These are phyloP conservation scores for Pterocarpus macrocarpus DNA, from an alignment of 306 rosid species.

Conservation along the genomic window DNA sequence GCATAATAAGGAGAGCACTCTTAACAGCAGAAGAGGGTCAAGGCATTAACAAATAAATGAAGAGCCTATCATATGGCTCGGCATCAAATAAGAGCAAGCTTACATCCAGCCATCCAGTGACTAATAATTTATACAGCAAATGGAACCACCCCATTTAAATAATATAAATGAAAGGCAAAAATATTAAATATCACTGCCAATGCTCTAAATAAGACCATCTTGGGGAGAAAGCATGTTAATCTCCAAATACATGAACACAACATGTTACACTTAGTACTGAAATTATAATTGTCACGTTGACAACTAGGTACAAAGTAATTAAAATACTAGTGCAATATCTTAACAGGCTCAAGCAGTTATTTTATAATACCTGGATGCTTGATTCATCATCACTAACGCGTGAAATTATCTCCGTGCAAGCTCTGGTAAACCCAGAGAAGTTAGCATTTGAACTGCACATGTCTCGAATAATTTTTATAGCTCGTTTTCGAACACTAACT, in stretches of 20 bases:
- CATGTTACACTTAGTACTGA: not conserved
- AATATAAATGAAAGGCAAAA: constrained; percentile 7
- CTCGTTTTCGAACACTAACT: constrained; percentile 95
- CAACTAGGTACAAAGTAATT: constrained; percentile 6
- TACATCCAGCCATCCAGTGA: constrained; percentile 9
- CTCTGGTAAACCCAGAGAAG: constrained; percentile 87
- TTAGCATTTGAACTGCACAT: constrained; percentile 88
- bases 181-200: constrained; percentile 31
- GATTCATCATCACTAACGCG: constrained; percentile 94
- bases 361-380: constrained; percentile 84
- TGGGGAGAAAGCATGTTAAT: constrained; percentile 1
- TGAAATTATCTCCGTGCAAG: constrained; percentile 90
- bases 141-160: constrained; percentile 10
- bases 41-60: not conserved
- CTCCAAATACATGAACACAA: not conserved
- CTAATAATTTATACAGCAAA: constrained; percentile 34
- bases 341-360: constrained; percentile 8
- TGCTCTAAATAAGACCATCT: constrained; percentile 6
- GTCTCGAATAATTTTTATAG: constrained; percentile 96
- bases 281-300: not conserved
- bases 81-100: constrained; percentile 30
- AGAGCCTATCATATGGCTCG: not conserved
- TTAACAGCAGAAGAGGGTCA: constrained; percentile 23
- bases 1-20: constrained; percentile 23
- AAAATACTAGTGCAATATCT: constrained; percentile 17